Evolutionary conservation across 768 basidiomycete species (phyloP).

Genomic region (Multifurca ochricompacta): DNA sequence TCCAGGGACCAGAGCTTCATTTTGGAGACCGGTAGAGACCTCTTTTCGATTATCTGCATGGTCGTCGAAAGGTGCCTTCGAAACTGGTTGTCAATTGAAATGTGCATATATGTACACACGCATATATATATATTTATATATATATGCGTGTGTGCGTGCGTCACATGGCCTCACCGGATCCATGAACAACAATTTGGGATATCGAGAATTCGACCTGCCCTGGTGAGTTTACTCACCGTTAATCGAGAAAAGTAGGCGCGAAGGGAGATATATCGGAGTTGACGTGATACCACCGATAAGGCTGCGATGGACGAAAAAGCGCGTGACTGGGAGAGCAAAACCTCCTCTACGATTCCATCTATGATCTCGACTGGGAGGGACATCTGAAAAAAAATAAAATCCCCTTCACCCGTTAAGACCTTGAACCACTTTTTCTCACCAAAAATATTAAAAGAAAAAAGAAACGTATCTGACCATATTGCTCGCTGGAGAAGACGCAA

Average conservation of each 20-base stretch:
- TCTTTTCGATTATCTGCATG: conserved; percentile 13
- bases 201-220: conserved; percentile 8
- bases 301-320: conserved; percentile 24
- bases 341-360: conserved; percentile 22
- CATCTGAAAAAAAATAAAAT: too few species aligned
- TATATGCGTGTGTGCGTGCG: too few species aligned
- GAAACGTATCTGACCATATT: neutral
- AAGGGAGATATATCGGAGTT: conserved; percentile 26
- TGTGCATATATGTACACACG: conserved; percentile 20
- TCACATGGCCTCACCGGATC: conserved; percentile 24
- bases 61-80: conserved; percentile 19
- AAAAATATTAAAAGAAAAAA: too few species aligned
- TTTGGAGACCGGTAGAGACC: neutral
- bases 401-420: neutral
- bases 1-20: conserved; percentile 18
- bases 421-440: neutral
- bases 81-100: conserved; percentile 1
- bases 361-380: conserved; percentile 24
- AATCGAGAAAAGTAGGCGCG: conserved; percentile 25
- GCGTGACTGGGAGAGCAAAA: conserved; percentile 16
- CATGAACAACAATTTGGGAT: conserved; percentile 23
- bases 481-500: neutral
- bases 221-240: conserved; percentile 18
- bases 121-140: too few species aligned
- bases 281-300: conserved; percentile 25